These are phyloP conservation scores for Cystobasidium pallidum DNA, from an alignment of 1,284 basidiomycete genomes.

Conservation along the genomic window DNA sequence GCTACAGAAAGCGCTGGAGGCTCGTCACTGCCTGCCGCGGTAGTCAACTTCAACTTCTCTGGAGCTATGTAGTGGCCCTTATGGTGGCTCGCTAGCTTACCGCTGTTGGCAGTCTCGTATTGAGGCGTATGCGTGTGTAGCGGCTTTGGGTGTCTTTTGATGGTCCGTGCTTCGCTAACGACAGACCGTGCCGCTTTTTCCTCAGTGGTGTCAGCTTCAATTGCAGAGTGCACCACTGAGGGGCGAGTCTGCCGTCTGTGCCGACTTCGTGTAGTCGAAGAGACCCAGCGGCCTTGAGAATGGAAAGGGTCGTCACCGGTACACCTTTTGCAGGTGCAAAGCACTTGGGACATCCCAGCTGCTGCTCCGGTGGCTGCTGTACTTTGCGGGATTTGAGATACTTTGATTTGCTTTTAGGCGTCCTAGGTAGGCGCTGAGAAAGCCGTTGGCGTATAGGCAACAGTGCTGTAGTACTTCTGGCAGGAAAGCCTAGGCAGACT, in stretches of 20 bases:
- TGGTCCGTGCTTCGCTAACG: conserved; percentile 11
- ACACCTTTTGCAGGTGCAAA: conserved; percentile 24
- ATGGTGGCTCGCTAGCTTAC: conserved; percentile 16
- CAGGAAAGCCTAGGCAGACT: conserved; percentile 20
- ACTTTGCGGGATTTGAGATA: conserved; percentile 4
- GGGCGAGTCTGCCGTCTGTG: conserved; percentile 18
- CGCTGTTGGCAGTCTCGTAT: conserved; percentile 6
- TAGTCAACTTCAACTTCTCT: neutral
- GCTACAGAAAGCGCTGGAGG: conserved; percentile 18
- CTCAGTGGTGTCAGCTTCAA: conserved; percentile 6
- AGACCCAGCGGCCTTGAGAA: conserved; percentile 15
- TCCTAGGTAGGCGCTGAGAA: conserved; percentile 11
- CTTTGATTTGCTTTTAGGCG: conserved; percentile 3
- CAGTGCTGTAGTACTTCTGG: conserved; percentile 19
- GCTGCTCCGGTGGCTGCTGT: conserved; percentile 10
- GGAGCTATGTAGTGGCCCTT: conserved; percentile 1
- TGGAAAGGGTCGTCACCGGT: conserved; percentile 4
- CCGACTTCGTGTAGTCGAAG: conserved; percentile 17
- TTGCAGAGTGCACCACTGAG: conserved; percentile 3
- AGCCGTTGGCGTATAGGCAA: conserved; percentile 9
- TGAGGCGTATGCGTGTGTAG: conserved; percentile 2
- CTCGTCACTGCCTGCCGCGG: conserved; percentile 3
- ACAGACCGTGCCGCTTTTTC: conserved; percentile 3
- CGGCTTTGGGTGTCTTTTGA: conserved; percentile 9
- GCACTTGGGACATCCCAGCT: conserved; percentile 16